Percentiles rank a stretch among this genome's conserved stretches.
Evolutionary conservation across 306 rosid genomes (phyloP).

Genomic region (Prunus armeniaca): DNA sequence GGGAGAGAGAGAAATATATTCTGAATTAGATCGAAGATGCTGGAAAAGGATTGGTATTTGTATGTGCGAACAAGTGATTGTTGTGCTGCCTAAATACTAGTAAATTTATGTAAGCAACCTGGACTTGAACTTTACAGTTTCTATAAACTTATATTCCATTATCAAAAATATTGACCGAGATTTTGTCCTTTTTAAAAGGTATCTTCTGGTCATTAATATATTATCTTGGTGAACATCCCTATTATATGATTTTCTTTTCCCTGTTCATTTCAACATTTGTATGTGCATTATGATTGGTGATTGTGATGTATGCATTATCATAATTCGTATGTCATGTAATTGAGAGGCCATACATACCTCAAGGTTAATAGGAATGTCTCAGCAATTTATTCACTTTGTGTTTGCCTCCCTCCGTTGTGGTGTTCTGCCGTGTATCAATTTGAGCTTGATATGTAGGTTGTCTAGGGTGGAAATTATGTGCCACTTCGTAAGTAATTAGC

Average conservation of each 20-base stretch:
- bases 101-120: neutral
- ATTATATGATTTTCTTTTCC: neutral
- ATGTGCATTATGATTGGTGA: neutral
- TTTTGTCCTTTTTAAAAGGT: neutral
- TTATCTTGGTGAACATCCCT: neutral
- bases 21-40: neutral
- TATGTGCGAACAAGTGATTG: neutral
- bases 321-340: neutral
- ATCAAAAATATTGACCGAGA: neutral
- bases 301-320: neutral
- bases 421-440: neutral
- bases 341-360: neutral
- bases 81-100: neutral
- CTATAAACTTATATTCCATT: neutral
- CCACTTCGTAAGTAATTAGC: neutral
- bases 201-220: neutral
- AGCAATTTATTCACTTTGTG: neutral
- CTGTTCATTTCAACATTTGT: neutral
- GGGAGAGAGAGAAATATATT: neutral
- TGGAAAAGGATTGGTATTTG: neutral
- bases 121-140: neutral
- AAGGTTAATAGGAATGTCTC: neutral
- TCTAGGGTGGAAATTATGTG: neutral
- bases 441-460: neutral
- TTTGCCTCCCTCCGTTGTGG: neutral